Conservation (phyloP, 805 yeast species). For the Wickerhamiella siamensis region DNA sequence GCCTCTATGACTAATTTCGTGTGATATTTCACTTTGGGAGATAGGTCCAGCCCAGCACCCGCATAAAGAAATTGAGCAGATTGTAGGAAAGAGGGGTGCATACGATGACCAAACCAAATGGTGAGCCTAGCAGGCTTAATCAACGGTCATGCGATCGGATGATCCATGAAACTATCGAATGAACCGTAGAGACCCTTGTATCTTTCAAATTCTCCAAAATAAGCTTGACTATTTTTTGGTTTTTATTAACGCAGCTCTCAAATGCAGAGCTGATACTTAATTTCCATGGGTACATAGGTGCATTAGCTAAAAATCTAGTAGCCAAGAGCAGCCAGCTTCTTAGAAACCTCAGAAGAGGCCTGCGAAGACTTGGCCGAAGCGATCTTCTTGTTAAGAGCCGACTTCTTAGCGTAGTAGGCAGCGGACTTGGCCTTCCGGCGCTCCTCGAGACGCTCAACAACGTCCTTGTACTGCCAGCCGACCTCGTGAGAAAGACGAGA, state of each 20-base stretch:
- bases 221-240: too few species aligned
- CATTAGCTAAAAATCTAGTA: constrained; percentile 44
- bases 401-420: constrained; percentile 98
- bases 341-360: constrained; percentile 81
- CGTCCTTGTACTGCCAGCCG: constrained; percentile 99
- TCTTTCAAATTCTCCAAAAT: too few species aligned
- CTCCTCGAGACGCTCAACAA: constrained; percentile 95
- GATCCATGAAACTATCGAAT: too few species aligned
- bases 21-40: background rate
- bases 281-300: constrained; percentile 2
- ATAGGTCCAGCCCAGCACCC: background rate
- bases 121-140: too few species aligned
- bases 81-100: too few species aligned
- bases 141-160: too few species aligned
- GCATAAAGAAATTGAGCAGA: background rate
- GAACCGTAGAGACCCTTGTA: too few species aligned
- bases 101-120: too few species aligned
- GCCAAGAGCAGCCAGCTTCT: constrained; percentile 93
- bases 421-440: constrained; percentile 98
- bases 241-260: background rate
- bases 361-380: constrained; percentile 73
- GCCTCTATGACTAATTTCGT: background rate
- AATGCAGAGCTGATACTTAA: background rate
- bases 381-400: constrained; percentile 86
- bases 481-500: constrained; percentile 93